Evolutionary conservation across 164 flowering plant species (phyloP).

Genomic region (Saururus chinensis): DNA sequence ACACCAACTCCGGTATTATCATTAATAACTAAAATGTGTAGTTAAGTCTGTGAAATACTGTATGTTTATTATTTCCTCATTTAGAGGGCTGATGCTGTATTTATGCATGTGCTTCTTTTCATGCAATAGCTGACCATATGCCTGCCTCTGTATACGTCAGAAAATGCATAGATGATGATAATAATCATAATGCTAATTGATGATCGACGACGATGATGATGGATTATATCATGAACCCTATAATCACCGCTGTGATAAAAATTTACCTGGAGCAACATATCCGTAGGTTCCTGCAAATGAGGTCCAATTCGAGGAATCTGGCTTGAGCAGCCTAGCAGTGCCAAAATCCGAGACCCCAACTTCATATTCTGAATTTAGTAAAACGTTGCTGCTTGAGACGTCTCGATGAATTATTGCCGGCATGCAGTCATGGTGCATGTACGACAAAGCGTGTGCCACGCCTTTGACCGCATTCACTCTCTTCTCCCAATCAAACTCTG

Average conservation of each 20-base stretch:
- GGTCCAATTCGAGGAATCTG: slow-evolving; percentile 49
- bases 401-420: slow-evolving; percentile 59
- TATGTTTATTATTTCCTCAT: no score
- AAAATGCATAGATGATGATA: background rate
- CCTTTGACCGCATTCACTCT: slow-evolving; percentile 47
- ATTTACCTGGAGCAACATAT: slow-evolving; percentile 71
- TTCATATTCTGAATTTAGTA: slow-evolving; percentile 36
- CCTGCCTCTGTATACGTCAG: no score
- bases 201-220: background rate
- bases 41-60: no score
- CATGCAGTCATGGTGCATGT: slow-evolving; percentile 62
- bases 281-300: slow-evolving; percentile 51
- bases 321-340: slow-evolving; percentile 35
- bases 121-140: no score
- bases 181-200: no score
- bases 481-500: slow-evolving; percentile 32
- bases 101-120: no score
- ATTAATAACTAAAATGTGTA: no score
- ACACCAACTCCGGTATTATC: no score
- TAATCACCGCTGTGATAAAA: background rate
- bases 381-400: slow-evolving; percentile 38
- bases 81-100: no score
- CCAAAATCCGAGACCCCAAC: slow-evolving; percentile 62
- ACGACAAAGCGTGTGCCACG: slow-evolving; percentile 57
- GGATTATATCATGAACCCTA: background rate